phyloP scores from a whole-genome alignment of 257 asterid genomes.

The Fraxinus americana region DNA sequence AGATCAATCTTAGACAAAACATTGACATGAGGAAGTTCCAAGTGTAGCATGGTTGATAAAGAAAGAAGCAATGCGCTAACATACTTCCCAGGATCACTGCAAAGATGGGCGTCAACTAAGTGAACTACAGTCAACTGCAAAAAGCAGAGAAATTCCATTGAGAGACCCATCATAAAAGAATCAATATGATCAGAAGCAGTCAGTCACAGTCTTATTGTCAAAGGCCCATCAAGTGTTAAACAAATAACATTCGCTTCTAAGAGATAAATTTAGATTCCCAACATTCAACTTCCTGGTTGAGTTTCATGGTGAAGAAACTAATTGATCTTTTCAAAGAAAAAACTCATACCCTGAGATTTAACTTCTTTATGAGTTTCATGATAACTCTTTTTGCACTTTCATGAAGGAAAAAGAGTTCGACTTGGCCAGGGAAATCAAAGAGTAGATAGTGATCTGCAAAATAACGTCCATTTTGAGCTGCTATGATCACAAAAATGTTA shows the following conservation, averaged over 20 bases:
- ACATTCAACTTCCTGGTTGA: constrained; percentile 5
- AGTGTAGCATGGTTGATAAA: constrained; percentile 87
- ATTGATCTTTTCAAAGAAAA: constrained; percentile 18
- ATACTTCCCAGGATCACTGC: constrained; percentile 97
- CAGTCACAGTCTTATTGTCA: constrained; percentile 10
- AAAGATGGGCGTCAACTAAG: constrained; percentile 94
- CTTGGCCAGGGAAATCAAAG: constrained; percentile 98
- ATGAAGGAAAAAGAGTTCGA: constrained; percentile 94
- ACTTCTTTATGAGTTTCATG: constrained; percentile 82
- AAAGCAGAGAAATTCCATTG: constrained; percentile 14
- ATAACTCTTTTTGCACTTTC: constrained; percentile 73
- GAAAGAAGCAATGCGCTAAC: constrained; percentile 90
- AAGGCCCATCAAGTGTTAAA: constrained; percentile 2
- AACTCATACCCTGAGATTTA: constrained; percentile 72
- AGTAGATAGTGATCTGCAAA: constrained; percentile 92
- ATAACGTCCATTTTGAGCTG: constrained; percentile 17
- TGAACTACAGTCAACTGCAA: constrained; percentile 94
- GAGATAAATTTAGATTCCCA: constrained; percentile 18
- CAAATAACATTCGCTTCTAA: background rate
- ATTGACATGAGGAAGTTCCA: constrained; percentile 96
- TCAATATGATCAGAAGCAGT: constrained; percentile 6
- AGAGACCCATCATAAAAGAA: background rate
- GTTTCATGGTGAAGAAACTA: constrained; percentile 10
- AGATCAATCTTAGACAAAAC: constrained; percentile 97
- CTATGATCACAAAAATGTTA: background rate